These are phyloP conservation scores for Staphylotrichum longicolle DNA, from an alignment of 495 filamentous ascomycete genomes.

Conservation along the genomic window DNA sequence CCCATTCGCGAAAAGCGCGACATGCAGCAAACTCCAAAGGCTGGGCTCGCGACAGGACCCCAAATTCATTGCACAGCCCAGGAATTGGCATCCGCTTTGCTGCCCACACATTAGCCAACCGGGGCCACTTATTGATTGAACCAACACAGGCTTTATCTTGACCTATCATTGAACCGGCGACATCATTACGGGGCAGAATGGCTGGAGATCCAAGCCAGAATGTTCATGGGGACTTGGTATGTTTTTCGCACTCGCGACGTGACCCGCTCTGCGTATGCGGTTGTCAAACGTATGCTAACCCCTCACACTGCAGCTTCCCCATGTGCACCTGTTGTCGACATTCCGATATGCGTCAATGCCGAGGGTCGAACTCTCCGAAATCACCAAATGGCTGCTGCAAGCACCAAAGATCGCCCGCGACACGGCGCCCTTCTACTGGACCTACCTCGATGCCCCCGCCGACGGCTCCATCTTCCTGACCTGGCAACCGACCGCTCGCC, in stretches of 20 bases:
- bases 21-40: conserved; percentile 26
- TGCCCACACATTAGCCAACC: neutral
- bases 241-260: conserved; percentile 14
- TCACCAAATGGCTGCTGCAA: conserved; percentile 70
- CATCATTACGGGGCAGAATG: conserved; percentile 20
- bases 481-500: conserved; percentile 73
- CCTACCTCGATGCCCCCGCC: conserved; percentile 75
- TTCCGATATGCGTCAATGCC: conserved; percentile 68
- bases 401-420: conserved; percentile 79
- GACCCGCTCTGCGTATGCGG: too few relatives aligned
- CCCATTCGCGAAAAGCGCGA: conserved; percentile 29
- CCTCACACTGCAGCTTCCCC: conserved; percentile 60
- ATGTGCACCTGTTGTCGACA: conserved; percentile 81
- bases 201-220: conserved; percentile 38
- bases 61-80: conserved; percentile 1
- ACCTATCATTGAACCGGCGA: neutral
- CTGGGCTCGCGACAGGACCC: conserved; percentile 23
- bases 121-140: conserved; percentile 5
- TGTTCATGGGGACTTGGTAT: conserved; percentile 38
- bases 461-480: conserved; percentile 79
- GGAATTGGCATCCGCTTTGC: neutral
- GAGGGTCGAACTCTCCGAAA: conserved; percentile 63
- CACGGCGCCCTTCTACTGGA: conserved; percentile 81
- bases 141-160: conserved; percentile 13
- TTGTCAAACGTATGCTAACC: conserved; percentile 10